Evolutionary conservation across 2,329 filamentous ascomycete genomes (phyloP), one percentile per base, ranked within the genome.

Genomic region (Corynespora cassiicola): DNA sequence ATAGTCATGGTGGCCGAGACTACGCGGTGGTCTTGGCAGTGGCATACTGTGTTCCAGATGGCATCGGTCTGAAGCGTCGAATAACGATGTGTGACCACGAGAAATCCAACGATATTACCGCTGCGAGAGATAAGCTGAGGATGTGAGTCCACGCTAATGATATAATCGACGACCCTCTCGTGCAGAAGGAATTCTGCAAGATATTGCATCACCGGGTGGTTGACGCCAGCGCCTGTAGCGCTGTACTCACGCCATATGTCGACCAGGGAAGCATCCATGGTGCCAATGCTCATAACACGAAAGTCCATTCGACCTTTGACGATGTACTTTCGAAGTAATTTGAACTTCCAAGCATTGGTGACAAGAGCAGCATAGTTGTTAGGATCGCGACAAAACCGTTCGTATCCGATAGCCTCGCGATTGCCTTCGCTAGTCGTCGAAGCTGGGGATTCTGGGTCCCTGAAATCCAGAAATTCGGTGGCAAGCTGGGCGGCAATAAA

Each of bases 291-390:
- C 62, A 82, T 79, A 9, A 95, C 87, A 23, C 92, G 85, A 23
- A 96, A 75, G 59, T 95, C 89, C 90, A 97, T 96, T 57, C 92
- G 88, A 22, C 88, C 86, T 40, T 88, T 92, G 57, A 80, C 83
- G 35, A 96, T 85, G 51, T 92, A 83, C 51, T 82, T 86, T 54
- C 82, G 82, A 34, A 88, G 73, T 2, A 86, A 73, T 27, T 75
- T 74, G 53, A 96, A 84, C 33, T 82, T 85, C 85, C 88, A 95
- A 38, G 83, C 77, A 35, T 76, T 74, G 1, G 76, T 69, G 11
- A 87, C 73, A 0, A 84, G 72, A 7, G 80, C 77, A 1, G 72
- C 57, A 1, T 72, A 71, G 39, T 69, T 68, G 2, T 60, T 64
- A 4, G 56, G 39, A 15, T 61, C 50, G 10, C 31, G 19, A n/a